phyloP scores from a whole-genome alignment of 345 rosid species.

The Fremontodendron californicum region DNA sequence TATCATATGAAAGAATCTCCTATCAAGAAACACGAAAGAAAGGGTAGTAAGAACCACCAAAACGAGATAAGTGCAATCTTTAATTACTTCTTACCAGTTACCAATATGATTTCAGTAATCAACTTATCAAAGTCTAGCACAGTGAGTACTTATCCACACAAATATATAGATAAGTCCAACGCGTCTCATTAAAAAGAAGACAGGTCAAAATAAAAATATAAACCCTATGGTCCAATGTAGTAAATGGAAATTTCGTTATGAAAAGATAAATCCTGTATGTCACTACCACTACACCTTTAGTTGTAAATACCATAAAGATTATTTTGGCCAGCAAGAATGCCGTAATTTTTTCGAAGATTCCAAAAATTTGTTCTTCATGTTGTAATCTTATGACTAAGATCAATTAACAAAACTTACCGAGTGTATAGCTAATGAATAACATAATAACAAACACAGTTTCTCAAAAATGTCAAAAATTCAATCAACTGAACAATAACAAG shows the following conservation, averaged over 20 bases:
- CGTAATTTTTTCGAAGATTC: neutral
- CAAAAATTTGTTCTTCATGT: neutral
- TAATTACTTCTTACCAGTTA: slow-evolving; percentile 5
- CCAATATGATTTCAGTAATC: slow-evolving; percentile 3
- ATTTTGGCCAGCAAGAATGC: neutral
- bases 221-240: neutral
- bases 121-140: neutral
- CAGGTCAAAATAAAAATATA: neutral
- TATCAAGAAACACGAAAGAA: neutral
- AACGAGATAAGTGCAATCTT: neutral
- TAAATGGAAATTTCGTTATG: neutral
- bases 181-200: neutral
- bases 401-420: neutral
- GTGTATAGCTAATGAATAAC: neutral
- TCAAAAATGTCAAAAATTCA: neutral
- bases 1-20: neutral
- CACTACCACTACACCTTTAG: neutral
- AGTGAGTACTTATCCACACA: neutral
- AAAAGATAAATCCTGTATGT: neutral
- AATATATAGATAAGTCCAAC: neutral
- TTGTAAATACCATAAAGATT: neutral
- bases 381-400: neutral
- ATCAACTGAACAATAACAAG: neutral
- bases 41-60: neutral
- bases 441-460: neutral